Evolutionary conservation across 768 basidiomycete genomes (phyloP).

Genomic region (Rhodosporidiobolus odoratus): DNA sequence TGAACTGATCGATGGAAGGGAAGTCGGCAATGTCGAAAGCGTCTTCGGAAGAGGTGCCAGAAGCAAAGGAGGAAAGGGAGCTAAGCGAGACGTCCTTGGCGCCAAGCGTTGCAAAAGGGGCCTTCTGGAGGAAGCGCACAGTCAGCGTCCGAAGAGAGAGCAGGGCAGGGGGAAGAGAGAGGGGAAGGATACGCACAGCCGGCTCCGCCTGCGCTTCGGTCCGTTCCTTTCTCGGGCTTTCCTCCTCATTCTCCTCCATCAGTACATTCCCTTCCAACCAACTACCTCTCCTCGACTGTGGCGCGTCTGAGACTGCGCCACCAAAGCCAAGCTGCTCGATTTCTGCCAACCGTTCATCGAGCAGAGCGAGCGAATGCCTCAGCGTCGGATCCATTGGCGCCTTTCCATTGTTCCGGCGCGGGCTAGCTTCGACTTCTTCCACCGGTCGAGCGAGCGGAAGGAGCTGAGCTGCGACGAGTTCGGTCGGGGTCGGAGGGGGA

Average conservation of each 20-base stretch:
- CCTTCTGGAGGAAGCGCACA: neutral
- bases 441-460: neutral
- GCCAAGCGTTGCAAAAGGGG: neutral
- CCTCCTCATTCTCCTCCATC: slow-evolving; percentile 20
- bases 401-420: neutral
- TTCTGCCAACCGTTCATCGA: slow-evolving; percentile 25
- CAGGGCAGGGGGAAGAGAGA: neutral
- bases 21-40: slow-evolving; percentile 36
- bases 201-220: too few species aligned
- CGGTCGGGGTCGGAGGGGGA: neutral
- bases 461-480: slow-evolving; percentile 2
- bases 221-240: too few species aligned
- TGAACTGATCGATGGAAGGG: slow-evolving; percentile 20
- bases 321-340: slow-evolving; percentile 11
- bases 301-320: too few species aligned
- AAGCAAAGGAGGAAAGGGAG: slow-evolving; percentile 15
- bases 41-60: slow-evolving; percentile 21
- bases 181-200: too few species aligned
- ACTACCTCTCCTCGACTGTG: too few species aligned
- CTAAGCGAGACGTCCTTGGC: slow-evolving; percentile 7
- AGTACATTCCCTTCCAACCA: neutral
- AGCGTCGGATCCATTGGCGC: slow-evolving; percentile 1
- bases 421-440: neutral
- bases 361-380: slow-evolving; percentile 18
- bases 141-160: neutral